phyloP scores from a whole-genome alignment of 1,284 basidiomycete genomes.

The Puccinia sorghi region DNA sequence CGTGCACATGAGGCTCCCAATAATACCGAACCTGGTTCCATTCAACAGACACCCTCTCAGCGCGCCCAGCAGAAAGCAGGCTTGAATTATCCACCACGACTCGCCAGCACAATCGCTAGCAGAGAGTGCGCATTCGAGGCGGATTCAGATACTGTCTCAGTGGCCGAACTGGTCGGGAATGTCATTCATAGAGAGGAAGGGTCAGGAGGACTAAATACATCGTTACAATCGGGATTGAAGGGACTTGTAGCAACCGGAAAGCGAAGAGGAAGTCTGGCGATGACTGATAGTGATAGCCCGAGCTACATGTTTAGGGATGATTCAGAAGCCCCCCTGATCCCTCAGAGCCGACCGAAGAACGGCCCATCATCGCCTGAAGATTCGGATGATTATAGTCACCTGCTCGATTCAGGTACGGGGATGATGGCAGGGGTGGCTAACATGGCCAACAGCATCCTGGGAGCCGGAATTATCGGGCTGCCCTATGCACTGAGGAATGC shows the following conservation, averaged over 20 bases:
- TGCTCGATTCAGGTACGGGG: slow-evolving; percentile 34
- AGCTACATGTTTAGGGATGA: slow-evolving; percentile 12
- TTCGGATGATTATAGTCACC: slow-evolving; percentile 27
- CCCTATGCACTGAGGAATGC: slow-evolving; percentile 91
- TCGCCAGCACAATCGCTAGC: slow-evolving; percentile 44
- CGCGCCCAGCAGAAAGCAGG: slow-evolving; percentile 1
- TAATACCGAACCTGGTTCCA: not conserved
- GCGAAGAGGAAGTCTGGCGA: not conserved
- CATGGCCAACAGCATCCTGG: slow-evolving; percentile 89
- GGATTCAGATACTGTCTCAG: slow-evolving; percentile 44
- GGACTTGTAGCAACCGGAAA: slow-evolving; percentile 4
- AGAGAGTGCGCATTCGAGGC: slow-evolving; percentile 47
- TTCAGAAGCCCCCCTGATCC: slow-evolving; percentile 19
- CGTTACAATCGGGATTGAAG: not conserved
- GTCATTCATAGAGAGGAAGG: not conserved
- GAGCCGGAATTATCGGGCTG: slow-evolving; percentile 73
- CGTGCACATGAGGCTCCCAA: not conserved
- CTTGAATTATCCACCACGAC: slow-evolving; percentile 33
- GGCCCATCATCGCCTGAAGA: not conserved
- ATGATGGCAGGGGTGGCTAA: slow-evolving; percentile 52
- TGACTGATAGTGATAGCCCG: not conserved
- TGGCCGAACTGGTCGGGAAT: not conserved
- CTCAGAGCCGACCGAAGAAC: not conserved
- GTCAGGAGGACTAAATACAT: not conserved
- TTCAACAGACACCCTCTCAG: not conserved